Percentiles rank a stretch among this genome's conserved stretches.
Conservation (phyloP, 2,329 filamentous ascomycete species). For the Talaromyces marneffei region DNA sequence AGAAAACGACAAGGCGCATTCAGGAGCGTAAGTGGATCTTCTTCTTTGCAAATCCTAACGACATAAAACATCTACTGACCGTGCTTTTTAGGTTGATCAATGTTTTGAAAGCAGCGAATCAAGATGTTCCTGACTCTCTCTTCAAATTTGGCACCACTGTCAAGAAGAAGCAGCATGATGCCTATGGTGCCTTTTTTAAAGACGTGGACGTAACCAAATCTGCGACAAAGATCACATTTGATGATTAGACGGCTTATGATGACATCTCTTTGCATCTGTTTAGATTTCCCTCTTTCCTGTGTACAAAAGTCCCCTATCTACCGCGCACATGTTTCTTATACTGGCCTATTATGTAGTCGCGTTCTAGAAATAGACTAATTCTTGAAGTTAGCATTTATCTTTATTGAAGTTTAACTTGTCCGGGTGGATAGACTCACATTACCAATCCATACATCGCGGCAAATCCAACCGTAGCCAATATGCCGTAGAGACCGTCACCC, state of each 20-base stretch:
- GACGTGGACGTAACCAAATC: slow-evolving; percentile 77
- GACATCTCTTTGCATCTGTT: slow-evolving; percentile 19
- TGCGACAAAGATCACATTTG: slow-evolving; percentile 89
- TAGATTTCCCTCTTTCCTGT: slow-evolving; percentile 1
- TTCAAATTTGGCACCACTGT: slow-evolving; percentile 96
- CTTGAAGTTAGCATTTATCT: slow-evolving; percentile 16
- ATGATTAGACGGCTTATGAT: slow-evolving; percentile 40
- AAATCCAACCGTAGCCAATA: slow-evolving; percentile 45
- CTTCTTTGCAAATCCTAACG: neutral
- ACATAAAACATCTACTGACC: slow-evolving; percentile 14
- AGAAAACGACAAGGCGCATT: slow-evolving; percentile 85
- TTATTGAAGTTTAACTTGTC: neutral
- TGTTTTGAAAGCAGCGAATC: slow-evolving; percentile 86
- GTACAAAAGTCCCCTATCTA: neutral
- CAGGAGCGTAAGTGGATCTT: slow-evolving; percentile 65
- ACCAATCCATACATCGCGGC: slow-evolving; percentile 50
- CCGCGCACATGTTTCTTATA: slow-evolving; percentile 7
- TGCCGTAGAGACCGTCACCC: slow-evolving; percentile 20
- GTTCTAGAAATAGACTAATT: slow-evolving; percentile 33
- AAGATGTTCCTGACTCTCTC: slow-evolving; percentile 81
- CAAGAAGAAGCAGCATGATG: slow-evolving; percentile 96
- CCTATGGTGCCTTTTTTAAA: slow-evolving; percentile 94
- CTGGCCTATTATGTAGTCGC: slow-evolving; percentile 26
- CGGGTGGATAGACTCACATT: slow-evolving; percentile 51
- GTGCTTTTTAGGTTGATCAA: slow-evolving; percentile 67